Evolutionary conservation across 2,329 filamentous ascomycete genomes (phyloP), one percentile per base, ranked within the genome.

Genomic region (Aureobasidium subglaciale): DNA sequence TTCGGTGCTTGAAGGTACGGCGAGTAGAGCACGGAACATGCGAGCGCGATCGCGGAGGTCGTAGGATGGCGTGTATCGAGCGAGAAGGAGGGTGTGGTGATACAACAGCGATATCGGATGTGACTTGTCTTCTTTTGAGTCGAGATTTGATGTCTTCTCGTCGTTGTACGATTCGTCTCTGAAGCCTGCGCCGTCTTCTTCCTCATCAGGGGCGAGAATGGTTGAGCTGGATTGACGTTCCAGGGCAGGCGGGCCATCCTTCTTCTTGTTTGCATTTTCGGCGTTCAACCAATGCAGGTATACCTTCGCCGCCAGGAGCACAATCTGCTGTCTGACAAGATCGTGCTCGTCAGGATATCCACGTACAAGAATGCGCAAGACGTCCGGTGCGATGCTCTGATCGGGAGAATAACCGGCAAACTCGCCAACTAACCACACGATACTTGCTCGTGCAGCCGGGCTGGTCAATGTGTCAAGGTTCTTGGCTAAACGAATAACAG

Each of bases 401-500:
- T 91, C 85, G 9, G 85, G 81, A 56, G 90, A 83, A 2, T 87
- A 71, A 0, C 90, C 89, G 0, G 92, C 84, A 64, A 95, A 97
- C 70, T 99, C 93, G 42, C 93, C 93, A 0, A 97, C 91, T 0
- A 99, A 82, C 93, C 93, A 99, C 63, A 99, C 87, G 60, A 99
- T 96, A 48, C 89, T 96, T 3, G 93, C 93, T 61, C 93, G 81
- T 3, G 93, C 93, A 59, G 90, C 86, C 1, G 93, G 85, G 59
- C 93, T 91, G 0, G 87, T 89, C 1, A 90, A 88, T 3, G 86
- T 87, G 65, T 96, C 93, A 2, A 99, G 81, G 59, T 96, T 91
- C 71, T 90, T 93, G 5, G 93, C 93, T 46, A 99, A 74, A 43
- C 90, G 82, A 30, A 97, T 83, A 1, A 97, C 90, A 0, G 93